Evolutionary conservation across 805 yeast species (phyloP).

Genomic region (Pichia pseudocactophila): DNA sequence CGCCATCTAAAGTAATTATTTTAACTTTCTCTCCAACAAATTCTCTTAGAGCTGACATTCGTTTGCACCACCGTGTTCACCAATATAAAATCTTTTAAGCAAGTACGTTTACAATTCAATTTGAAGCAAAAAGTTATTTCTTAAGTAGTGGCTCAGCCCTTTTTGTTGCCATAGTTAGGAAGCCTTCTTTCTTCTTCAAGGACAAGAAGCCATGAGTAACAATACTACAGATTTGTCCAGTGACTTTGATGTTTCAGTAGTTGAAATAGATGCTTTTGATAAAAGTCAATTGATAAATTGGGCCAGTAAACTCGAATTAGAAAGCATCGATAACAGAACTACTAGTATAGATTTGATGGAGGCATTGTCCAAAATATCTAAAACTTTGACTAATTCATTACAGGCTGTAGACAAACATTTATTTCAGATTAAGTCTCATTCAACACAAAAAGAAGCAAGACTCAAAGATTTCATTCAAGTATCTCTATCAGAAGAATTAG

Average conservation of each 20-base stretch:
- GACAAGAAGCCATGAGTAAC: not conserved
- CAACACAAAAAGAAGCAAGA: conserved; percentile 4
- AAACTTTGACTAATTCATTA: conserved; percentile 7
- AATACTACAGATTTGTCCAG: conserved; percentile 6
- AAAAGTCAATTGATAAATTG: conserved; percentile 31
- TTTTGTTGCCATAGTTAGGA: too few species aligned
- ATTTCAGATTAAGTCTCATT: conserved; percentile 7
- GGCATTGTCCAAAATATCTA: conserved; percentile 9
- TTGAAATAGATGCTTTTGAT: conserved; percentile 1
- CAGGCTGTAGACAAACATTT: conserved; percentile 4
- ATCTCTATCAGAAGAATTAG: conserved; percentile 4
- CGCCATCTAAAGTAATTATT: conserved; percentile 50
- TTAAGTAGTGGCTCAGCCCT: not conserved
- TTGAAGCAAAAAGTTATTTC: not conserved
- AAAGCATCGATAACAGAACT: conserved; percentile 35
- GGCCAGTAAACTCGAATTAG: conserved; percentile 45
- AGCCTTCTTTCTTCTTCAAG: too few species aligned
- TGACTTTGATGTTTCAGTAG: conserved; percentile 2
- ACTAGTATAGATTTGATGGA: conserved; percentile 15
- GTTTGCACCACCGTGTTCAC: not conserved
- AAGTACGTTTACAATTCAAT: not conserved
- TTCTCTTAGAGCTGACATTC: conserved; percentile 7
- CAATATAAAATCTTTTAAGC: not conserved
- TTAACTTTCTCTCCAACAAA: conserved; percentile 33
- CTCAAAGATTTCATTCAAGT: conserved; percentile 4